Evolutionary conservation across 768 basidiomycete genomes (phyloP).

Genomic region (Cubamyces sp.): DNA sequence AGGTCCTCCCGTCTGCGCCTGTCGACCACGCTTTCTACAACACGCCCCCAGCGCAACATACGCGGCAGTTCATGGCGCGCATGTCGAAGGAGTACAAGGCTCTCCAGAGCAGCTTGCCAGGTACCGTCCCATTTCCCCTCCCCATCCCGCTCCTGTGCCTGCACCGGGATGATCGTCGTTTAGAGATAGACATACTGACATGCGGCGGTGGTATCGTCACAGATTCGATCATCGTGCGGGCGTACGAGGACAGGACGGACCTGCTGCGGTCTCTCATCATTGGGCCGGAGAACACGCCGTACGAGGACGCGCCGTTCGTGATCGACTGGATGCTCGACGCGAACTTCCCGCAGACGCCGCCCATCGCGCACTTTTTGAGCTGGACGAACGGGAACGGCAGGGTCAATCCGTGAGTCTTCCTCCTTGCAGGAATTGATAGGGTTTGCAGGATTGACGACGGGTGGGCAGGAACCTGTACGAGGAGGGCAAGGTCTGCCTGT

Average conservation of each 20-base stretch:
- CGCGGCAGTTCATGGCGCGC: slow-evolving; percentile 76
- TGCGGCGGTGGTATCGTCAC: not conserved
- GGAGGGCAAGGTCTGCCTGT: slow-evolving; percentile 93
- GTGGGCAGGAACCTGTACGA: slow-evolving; percentile 81
- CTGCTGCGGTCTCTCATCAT: slow-evolving; percentile 87
- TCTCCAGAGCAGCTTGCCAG: slow-evolving; percentile 79
- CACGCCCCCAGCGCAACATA: slow-evolving; percentile 62
- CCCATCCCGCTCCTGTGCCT: not conserved
- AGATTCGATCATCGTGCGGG: slow-evolving; percentile 89
- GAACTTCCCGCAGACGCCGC: slow-evolving; percentile 82
- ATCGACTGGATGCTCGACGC: slow-evolving; percentile 93
- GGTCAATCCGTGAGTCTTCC: slow-evolving; percentile 76
- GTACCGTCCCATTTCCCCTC: slow-evolving; percentile 43
- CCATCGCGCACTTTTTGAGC: slow-evolving; percentile 86
- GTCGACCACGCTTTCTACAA: slow-evolving; percentile 81
- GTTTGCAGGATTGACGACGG: not conserved
- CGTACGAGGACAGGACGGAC: slow-evolving; percentile 89
- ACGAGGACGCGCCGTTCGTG: slow-evolving; percentile 91
- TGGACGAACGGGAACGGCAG: slow-evolving; percentile 96
- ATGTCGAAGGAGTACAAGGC: slow-evolving; percentile 83
- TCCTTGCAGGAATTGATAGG: not conserved
- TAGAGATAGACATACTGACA: not conserved
- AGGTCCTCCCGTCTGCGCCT: slow-evolving; percentile 74
- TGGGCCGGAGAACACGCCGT: slow-evolving; percentile 94
- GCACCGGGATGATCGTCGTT: not conserved